Evolutionary conservation across 345 rosid genomes (phyloP).

Genomic region (Salix caprea): DNA sequence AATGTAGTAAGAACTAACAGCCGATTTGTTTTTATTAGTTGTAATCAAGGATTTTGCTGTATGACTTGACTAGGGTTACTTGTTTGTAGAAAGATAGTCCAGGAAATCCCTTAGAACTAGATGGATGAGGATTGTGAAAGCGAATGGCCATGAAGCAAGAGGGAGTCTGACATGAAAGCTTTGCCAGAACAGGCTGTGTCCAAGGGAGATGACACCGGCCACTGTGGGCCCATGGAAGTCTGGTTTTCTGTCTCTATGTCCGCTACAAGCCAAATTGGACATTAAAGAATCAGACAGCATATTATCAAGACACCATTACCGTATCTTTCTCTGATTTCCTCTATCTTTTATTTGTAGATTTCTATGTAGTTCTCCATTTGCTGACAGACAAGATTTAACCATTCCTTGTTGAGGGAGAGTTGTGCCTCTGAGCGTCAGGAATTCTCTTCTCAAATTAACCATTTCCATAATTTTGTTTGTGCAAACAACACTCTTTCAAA

Average conservation of each 20-base stretch:
- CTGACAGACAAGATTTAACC: not conserved
- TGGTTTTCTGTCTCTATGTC: constrained; percentile 26
- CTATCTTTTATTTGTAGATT: not conserved
- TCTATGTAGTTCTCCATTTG: not conserved
- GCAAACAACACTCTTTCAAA: too few relatives aligned
- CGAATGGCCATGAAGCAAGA: not conserved
- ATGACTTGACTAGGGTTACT: too few relatives aligned
- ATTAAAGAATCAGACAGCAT: not conserved
- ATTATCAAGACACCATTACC: not conserved
- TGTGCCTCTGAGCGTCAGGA: not conserved
- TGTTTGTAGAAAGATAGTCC: not conserved
- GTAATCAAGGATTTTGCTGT: too few relatives aligned
- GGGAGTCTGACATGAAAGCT: not conserved
- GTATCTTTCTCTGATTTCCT: not conserved
- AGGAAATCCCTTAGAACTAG: not conserved
- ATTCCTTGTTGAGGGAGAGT: not conserved
- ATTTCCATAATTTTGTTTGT: not conserved
- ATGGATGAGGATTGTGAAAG: not conserved
- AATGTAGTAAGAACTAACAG: too few relatives aligned
- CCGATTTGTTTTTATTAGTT: too few relatives aligned
- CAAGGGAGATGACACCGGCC: constrained; percentile 20
- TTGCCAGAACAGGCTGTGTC: constrained; percentile 18
- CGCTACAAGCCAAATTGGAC: not conserved
- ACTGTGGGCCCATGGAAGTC: constrained; percentile 12
- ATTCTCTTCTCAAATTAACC: not conserved